These are phyloP conservation scores for Cryptococcus jaspeensis DNA, from an alignment of 1,284 basidiomycete species.

Conservation along the genomic window DNA sequence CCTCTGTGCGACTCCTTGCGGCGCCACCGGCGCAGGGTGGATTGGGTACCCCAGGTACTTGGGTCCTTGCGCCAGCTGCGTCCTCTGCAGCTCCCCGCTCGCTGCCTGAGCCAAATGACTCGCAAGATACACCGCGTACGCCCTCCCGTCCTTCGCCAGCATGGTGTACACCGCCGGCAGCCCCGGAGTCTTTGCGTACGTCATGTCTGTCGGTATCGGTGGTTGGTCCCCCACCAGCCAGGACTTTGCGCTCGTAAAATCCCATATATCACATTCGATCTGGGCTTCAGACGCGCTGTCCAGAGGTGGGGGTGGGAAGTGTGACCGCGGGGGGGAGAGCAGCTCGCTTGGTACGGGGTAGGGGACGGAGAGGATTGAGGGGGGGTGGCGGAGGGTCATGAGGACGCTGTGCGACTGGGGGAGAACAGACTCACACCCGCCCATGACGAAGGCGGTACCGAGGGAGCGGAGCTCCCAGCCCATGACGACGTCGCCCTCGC, in stretches of 20 bases:
- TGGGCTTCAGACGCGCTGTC: conserved; percentile 44
- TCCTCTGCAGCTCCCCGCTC: conserved; percentile 5
- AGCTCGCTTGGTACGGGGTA: conserved; percentile 39
- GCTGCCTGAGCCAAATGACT: conserved; percentile 14
- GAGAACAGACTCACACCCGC: conserved; percentile 28
- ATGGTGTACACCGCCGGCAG: conserved; percentile 43
- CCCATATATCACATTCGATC: conserved; percentile 46
- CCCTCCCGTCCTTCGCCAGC: conserved; percentile 49
- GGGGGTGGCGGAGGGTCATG: conserved; percentile 40
- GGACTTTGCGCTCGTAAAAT: conserved; percentile 27
- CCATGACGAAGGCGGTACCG: conserved; percentile 43
- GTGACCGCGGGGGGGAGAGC: conserved; percentile 26
- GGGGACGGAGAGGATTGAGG: conserved; percentile 37
- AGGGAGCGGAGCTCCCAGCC: conserved; percentile 72
- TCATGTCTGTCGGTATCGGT: conserved; percentile 22
- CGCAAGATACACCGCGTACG: conserved; percentile 44
- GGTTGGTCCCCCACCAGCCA: conserved; percentile 25
- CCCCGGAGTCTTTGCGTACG: conserved; percentile 25
- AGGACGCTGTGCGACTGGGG: conserved; percentile 36
- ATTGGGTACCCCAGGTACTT: conserved; percentile 21
- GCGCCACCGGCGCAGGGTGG: conserved; percentile 18
- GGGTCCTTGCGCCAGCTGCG: conserved; percentile 11
- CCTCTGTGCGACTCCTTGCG: conserved; percentile 10
- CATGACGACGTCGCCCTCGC: conserved; percentile 78
- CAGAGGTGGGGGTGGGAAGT: conserved; percentile 44